Evolutionary conservation across 345 rosid genomes (phyloP).

Genomic region (Lumnitzera racemosa): DNA sequence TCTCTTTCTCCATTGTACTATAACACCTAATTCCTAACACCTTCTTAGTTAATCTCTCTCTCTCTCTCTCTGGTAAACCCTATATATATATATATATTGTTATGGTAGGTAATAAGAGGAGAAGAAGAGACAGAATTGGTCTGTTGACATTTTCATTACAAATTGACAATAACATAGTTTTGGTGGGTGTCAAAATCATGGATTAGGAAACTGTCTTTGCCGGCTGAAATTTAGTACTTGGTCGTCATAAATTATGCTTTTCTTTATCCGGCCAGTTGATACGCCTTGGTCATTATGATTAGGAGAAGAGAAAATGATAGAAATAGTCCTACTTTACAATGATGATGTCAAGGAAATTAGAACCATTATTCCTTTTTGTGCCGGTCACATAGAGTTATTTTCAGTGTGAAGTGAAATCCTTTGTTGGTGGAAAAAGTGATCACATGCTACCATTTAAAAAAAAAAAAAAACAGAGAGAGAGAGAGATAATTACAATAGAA

Average conservation of each 20-base stretch:
- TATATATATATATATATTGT: background rate
- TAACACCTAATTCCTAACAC: background rate
- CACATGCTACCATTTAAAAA: too few relatives aligned
- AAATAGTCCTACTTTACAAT: too few relatives aligned
- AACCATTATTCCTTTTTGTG: too few relatives aligned
- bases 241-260: background rate
- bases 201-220: conserved; percentile 1
- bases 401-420: too few relatives aligned
- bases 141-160: conserved; percentile 12
- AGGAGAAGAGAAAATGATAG: too few relatives aligned
- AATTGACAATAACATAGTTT: background rate
- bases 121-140: background rate
- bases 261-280: background rate
- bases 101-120: background rate
- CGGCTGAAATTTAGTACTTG: conserved; percentile 7
- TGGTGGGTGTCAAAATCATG: background rate
- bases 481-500: too few relatives aligned
- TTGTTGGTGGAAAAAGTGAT: too few relatives aligned
- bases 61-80: background rate
- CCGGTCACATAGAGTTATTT: too few relatives aligned
- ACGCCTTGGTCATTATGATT: too few relatives aligned
- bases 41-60: background rate
- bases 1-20: conserved; percentile 9
- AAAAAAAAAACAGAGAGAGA: too few relatives aligned
- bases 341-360: too few relatives aligned